Percentiles rank a stretch among this genome's conserved stretches.
Evolutionary conservation across 805 yeast species (phyloP).

Genomic region (Yamadazyma sp.): DNA sequence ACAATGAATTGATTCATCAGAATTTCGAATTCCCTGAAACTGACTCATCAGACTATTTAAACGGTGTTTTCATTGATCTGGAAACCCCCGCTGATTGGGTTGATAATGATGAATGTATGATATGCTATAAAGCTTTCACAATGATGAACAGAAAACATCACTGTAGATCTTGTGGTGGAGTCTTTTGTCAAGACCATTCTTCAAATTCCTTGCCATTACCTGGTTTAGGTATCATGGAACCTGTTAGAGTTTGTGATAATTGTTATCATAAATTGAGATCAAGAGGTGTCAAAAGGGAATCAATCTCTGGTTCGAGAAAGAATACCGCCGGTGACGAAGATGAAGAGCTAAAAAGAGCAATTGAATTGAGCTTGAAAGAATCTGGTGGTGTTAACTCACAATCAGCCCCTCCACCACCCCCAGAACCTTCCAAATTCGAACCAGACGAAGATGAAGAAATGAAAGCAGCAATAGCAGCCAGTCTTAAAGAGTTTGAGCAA

Average conservation of each 20-base stretch:
- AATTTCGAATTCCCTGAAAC: constrained; percentile 65
- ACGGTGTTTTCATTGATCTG: constrained; percentile 67
- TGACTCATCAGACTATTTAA: constrained; percentile 21
- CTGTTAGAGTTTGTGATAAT: constrained; percentile 92
- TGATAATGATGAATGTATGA: constrained; percentile 93
- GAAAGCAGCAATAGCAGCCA: constrained; percentile 92
- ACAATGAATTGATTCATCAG: constrained; percentile 55
- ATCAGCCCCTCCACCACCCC: constrained; percentile 22
- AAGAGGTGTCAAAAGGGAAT: not conserved
- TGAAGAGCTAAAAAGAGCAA: constrained; percentile 74
- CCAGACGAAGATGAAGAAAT: constrained; percentile 73
- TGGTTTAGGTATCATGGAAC: constrained; percentile 78
- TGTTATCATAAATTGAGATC: constrained; percentile 44
- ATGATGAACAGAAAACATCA: constrained; percentile 91
- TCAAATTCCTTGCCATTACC: constrained; percentile 68
- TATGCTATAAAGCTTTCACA: constrained; percentile 77
- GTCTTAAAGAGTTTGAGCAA: constrained; percentile 67
- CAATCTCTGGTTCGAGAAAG: not conserved
- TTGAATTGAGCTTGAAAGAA: constrained; percentile 74
- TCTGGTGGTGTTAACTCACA: constrained; percentile 17
- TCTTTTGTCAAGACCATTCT: constrained; percentile 85
- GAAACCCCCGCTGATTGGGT: constrained; percentile 97
- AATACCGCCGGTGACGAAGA: constrained; percentile 48
- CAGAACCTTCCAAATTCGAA: constrained; percentile 11
- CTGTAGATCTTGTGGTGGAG: constrained; percentile 97